These are phyloP conservation scores for Coriolopsis trogii DNA, from an alignment of 1,284 basidiomycete species.

Conservation along the genomic window DNA sequence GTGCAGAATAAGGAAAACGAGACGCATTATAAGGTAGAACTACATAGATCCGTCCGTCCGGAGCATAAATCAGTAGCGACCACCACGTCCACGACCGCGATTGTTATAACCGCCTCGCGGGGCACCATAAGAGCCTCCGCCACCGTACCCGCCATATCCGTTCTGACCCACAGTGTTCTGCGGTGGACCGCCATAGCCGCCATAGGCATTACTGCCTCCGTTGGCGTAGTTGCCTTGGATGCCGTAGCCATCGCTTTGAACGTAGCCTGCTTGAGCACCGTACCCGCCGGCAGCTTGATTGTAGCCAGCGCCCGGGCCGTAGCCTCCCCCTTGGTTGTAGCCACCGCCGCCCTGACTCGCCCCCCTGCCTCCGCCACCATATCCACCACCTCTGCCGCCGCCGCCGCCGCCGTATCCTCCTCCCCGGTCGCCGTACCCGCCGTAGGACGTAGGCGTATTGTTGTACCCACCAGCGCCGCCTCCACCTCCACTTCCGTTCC, in stretches of 20 bases:
- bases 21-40: slow-evolving; percentile 18
- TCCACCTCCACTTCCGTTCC: slow-evolving; percentile 17
- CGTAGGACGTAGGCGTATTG: neutral
- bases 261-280: slow-evolving; percentile 9
- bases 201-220: slow-evolving; percentile 16
- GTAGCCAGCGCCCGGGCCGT: slow-evolving; percentile 18
- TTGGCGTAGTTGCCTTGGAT: slow-evolving; percentile 13
- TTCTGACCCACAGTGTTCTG: slow-evolving; percentile 14
- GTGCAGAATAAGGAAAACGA: slow-evolving; percentile 13
- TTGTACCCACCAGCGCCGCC: slow-evolving; percentile 4
- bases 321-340: slow-evolving; percentile 27
- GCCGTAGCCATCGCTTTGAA: slow-evolving; percentile 16
- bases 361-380: slow-evolving; percentile 25
- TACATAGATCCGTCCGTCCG: slow-evolving; percentile 6
- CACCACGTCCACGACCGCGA: slow-evolving; percentile 45
- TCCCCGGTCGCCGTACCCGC: slow-evolving; percentile 24
- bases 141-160: slow-evolving; percentile 30
- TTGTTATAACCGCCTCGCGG: slow-evolving; percentile 29
- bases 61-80: slow-evolving; percentile 36
- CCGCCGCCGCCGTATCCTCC: slow-evolving; percentile 33
- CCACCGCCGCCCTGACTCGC: slow-evolving; percentile 8
- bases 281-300: slow-evolving; percentile 9
- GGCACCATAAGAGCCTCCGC: slow-evolving; percentile 23
- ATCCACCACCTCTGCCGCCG: slow-evolving; percentile 6
- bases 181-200: slow-evolving; percentile 25